Conservation (phyloP, 2,329 filamentous ascomycete genomes). For the Xenoacremonium recifei region DNA sequence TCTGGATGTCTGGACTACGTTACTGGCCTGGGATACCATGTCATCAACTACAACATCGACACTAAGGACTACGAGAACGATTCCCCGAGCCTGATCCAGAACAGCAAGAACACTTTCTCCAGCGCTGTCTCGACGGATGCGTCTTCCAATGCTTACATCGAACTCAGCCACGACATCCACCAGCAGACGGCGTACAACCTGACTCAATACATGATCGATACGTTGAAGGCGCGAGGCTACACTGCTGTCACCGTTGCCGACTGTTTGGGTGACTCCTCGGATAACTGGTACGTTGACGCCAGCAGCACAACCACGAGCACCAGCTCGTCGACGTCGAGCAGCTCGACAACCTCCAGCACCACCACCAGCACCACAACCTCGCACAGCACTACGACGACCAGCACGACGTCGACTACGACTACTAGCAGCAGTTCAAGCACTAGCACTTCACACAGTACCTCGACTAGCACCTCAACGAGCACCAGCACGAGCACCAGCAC, state of each 20-base stretch:
- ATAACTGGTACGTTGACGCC: slow-evolving; percentile 48
- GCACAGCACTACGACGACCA: background rate
- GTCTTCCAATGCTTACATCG: slow-evolving; percentile 39
- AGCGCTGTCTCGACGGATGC: slow-evolving; percentile 31
- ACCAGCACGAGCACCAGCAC: too few relatives aligned
- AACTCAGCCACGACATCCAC: slow-evolving; percentile 52
- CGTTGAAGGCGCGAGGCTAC: slow-evolving; percentile 40
- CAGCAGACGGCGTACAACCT: slow-evolving; percentile 43
- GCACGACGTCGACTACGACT: background rate
- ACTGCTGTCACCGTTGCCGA: slow-evolving; percentile 53
- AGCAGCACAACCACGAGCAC: slow-evolving; percentile 10
- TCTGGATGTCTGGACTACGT: slow-evolving; percentile 37
- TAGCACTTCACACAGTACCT: too few relatives aligned
- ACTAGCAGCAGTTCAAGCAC: too few relatives aligned
- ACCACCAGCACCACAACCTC: background rate
- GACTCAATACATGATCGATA: slow-evolving; percentile 39
- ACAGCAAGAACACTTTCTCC: slow-evolving; percentile 38
- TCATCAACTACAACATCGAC: slow-evolving; percentile 57
- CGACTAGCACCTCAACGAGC: too few relatives aligned
- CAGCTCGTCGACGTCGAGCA: slow-evolving; percentile 1
- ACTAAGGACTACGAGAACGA: slow-evolving; percentile 59
- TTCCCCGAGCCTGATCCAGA: slow-evolving; percentile 45
- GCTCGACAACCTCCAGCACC: background rate
- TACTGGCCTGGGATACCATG: slow-evolving; percentile 49
- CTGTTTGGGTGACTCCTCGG: slow-evolving; percentile 49